phyloP scores from a whole-genome alignment of 176 grass and related monocot genomes.

The Metroxylon sagu region DNA sequence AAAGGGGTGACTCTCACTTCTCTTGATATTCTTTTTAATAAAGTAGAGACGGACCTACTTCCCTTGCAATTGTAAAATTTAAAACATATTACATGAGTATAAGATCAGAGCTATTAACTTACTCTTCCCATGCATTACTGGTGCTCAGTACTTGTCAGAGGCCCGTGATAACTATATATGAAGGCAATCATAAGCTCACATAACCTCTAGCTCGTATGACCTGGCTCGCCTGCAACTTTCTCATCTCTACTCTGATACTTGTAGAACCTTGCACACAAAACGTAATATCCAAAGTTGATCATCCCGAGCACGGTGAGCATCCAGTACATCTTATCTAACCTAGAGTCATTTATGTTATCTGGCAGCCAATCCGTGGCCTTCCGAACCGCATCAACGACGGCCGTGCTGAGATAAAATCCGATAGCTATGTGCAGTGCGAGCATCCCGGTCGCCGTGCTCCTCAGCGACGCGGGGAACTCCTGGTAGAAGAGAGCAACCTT shows the following conservation, averaged over 20 bases:
- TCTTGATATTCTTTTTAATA: too few relatives aligned
- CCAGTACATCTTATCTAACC: constrained; percentile 63
- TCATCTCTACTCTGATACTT: constrained; percentile 33
- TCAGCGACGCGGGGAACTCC: constrained; percentile 57
- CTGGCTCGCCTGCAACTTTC: neutral
- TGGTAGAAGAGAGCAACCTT: constrained; percentile 63
- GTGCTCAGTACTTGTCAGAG: too few relatives aligned
- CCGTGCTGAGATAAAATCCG: constrained; percentile 76
- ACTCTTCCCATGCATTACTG: too few relatives aligned
- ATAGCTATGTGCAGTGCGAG: constrained; percentile 37
- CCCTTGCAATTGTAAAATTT: too few relatives aligned
- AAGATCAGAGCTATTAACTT: too few relatives aligned
- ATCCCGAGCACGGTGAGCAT: constrained; percentile 27
- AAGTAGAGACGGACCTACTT: too few relatives aligned
- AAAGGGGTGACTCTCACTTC: too few relatives aligned
- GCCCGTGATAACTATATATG: too few relatives aligned
- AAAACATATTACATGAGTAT: too few relatives aligned
- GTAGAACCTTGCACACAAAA: constrained; percentile 59
- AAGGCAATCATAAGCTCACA: too few relatives aligned
- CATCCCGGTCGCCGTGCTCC: constrained; percentile 65
- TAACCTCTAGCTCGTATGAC: too few relatives aligned
- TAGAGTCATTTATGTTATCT: constrained; percentile 66
- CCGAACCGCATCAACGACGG: constrained; percentile 34
- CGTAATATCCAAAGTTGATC: constrained; percentile 60
- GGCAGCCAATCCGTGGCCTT: constrained; percentile 51